Base-by-base conservation (phyloP, 371 early-diverging fungal species). In the Rhizopus sp. region DNA sequence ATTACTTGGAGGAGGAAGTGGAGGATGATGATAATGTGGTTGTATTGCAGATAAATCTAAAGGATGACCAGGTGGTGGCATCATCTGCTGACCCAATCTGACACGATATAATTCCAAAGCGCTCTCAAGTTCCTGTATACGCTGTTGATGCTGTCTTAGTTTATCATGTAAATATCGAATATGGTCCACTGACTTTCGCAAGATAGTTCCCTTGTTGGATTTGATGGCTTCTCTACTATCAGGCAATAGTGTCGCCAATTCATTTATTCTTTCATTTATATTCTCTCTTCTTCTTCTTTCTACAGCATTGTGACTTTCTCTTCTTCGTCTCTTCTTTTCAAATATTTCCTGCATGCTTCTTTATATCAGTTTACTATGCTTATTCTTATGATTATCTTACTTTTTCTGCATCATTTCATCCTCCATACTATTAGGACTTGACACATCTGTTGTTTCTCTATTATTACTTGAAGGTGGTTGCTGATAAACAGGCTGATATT, bases 231-330 rank as follows among this genome's bases (percentile, higher is more conserved):
- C 68, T 42, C 68, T 63, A 29, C 46, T 46, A 53, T 86, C 90
- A 37, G 78, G 69, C 34, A 69, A 55, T 63, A 69, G 75, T 63
- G 62, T 70, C 1, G 68, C 64, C 41, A 70, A 23, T 53, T 67
- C 68, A 42, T 89, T 88, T 57, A 97, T 97, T 68, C 91, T 91
- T 66, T 96, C 97, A 65, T 97, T 97, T 72, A 97, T 97, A 76
- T 93, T 91, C 64, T 96, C 97, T 48, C 97, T 84, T 48, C 97
- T 83, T 48, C 97, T 87, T 53, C 96, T 82, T 68, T 97, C 97
- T 33, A 97, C 94, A 42, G 70, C 64, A 61, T 73, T 73, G 42
- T 73, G 73, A 12, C 67, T 66, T 63, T 73, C 73, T 33, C 73
- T 57, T 57, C 73, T 63, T 59, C 62, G 60, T 59, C 60, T 55